Evolutionary conservation across 768 basidiomycete genomes (phyloP).

Genomic region (Gymnopilus junonius): DNA sequence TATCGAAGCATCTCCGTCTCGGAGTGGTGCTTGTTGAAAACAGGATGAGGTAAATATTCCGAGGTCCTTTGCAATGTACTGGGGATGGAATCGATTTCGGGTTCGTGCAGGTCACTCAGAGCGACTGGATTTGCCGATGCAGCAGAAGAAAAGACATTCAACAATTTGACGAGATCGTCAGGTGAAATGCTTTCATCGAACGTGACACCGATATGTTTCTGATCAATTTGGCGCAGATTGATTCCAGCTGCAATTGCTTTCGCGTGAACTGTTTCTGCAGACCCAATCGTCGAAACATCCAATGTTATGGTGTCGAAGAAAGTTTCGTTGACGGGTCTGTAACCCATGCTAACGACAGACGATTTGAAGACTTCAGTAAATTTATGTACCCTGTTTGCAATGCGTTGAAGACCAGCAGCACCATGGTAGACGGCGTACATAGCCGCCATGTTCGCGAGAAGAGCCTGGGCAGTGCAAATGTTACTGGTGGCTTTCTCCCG

Average conservation of each 20-base stretch:
- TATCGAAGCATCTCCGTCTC: slow-evolving; percentile 99
- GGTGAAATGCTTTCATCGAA: slow-evolving; percentile 89
- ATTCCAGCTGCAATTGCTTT: slow-evolving; percentile 67
- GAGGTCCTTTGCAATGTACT: slow-evolving; percentile 60
- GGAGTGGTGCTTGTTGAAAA: slow-evolving; percentile 96
- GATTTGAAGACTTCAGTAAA: slow-evolving; percentile 79
- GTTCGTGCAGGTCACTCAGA: slow-evolving; percentile 51
- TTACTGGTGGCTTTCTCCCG: slow-evolving; percentile 99
- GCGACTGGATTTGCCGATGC: slow-evolving; percentile 53
- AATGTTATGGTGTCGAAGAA: slow-evolving; percentile 95
- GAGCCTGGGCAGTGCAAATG: slow-evolving; percentile 96
- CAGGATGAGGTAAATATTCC: slow-evolving; percentile 79
- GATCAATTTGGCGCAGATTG: slow-evolving; percentile 83
- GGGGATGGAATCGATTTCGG: slow-evolving; percentile 55
- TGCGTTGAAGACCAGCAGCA: slow-evolving; percentile 79
- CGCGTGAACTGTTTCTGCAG: slow-evolving; percentile 67
- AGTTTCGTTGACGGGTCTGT: slow-evolving; percentile 64
- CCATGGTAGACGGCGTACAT: slow-evolving; percentile 99
- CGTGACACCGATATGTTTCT: slow-evolving; percentile 80
- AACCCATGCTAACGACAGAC: slow-evolving; percentile 74
- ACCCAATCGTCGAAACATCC: slow-evolving; percentile 64
- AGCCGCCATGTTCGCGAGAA: slow-evolving; percentile 98
- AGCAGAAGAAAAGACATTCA: slow-evolving; percentile 81
- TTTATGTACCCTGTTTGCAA: slow-evolving; percentile 90
- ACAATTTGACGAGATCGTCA: slow-evolving; percentile 72